Conservation (phyloP, 31 red algal genomes). For the Bonnemaisonia californica region DNA sequence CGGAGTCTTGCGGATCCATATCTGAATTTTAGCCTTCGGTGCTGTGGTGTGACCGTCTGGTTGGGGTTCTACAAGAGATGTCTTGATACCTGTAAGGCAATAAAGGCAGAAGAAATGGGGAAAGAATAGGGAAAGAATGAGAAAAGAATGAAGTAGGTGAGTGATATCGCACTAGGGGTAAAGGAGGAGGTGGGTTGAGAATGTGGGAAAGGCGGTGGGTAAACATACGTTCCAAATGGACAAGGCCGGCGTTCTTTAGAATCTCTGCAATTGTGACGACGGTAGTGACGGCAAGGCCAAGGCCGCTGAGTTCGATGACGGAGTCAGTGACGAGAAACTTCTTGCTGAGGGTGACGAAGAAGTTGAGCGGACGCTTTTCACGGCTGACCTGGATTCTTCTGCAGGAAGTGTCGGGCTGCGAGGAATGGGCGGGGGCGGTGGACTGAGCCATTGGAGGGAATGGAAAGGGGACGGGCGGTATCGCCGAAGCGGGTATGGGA, state of each 20-base stretch:
- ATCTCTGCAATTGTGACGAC: slow-evolving; percentile 86
- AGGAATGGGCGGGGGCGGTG: neutral
- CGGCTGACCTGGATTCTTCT: slow-evolving; percentile 83
- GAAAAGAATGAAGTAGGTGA: neutral
- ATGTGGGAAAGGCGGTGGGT: neutral
- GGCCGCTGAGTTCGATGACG: slow-evolving; percentile 80
- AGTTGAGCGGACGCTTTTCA: slow-evolving; percentile 82
- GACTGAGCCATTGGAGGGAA: neutral
- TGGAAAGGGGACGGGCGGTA: too few relatives aligned
- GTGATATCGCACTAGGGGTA: too few relatives aligned
- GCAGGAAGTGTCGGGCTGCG: slow-evolving; percentile 21
- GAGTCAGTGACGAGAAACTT: slow-evolving; percentile 77
- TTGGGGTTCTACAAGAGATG: slow-evolving; percentile 70
- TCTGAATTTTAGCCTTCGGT: slow-evolving; percentile 89
- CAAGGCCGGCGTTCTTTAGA: slow-evolving; percentile 52
- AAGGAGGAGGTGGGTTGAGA: too few relatives aligned
- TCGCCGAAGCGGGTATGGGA: too few relatives aligned
- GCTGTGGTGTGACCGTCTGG: slow-evolving; percentile 52
- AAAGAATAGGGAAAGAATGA: neutral
- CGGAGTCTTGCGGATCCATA: slow-evolving; percentile 79
- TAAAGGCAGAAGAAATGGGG: neutral
- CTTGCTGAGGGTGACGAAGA: slow-evolving; percentile 81
- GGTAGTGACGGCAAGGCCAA: slow-evolving; percentile 84
- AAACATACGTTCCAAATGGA: slow-evolving; percentile 68
- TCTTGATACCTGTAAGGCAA: slow-evolving; percentile 57